Evolutionary conservation across 1,284 basidiomycete genomes (phyloP), one percentile per base, ranked within the genome.

Genomic region (Ceratorhiza oryzae-sativae): DNA sequence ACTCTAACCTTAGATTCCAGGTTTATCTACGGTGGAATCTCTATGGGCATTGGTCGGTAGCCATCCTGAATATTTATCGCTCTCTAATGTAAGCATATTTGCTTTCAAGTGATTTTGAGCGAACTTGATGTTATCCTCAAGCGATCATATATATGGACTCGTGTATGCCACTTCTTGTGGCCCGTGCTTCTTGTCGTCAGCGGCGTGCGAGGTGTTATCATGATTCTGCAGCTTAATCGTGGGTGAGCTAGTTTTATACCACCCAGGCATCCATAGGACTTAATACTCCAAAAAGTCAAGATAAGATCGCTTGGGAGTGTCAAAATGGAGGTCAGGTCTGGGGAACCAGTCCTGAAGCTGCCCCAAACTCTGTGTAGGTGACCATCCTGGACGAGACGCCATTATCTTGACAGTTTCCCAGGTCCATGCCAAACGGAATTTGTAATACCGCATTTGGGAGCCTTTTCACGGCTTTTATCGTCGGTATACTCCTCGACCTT

Each of bases 251-350:
- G 20, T 12, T n/a, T n/a, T 20, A 45, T 62, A 32, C 23, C 42
- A 25, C 18, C 2, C 27, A 27, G 48, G 59, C 71, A 68, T 63
- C 42, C 63, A 32, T 53, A 25, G 71, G 60, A 73, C 68, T 60
- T 48, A 39, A 32, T 13, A 27, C 3, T 53, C 61, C 39, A 63
- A 32, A 12, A 79, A 90, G 88, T 73, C 84, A 89, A 79, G 84
- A 86, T 81, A 88, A 91, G 76, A 89, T 92, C 76, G 78, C 84
- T 60, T 92, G 90, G 90, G 89, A 91, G 80, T 91, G 90, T 79
- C 84, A 86, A 77, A 88, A 92, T 75, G 90, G 89, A 39, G 89
- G 90, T 4, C 86, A 88, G 76, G 82, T 88, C 8, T 92, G 87
- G 87, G 82, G 74, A 23, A 84, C n/a, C 80, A 79, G n/a, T 83